Evolutionary conservation across 225 moss, liverwort and hornwort genomes (phyloP), one percentile per base, ranked within the genome.

Genomic region (Pleurozium schreberi): DNA sequence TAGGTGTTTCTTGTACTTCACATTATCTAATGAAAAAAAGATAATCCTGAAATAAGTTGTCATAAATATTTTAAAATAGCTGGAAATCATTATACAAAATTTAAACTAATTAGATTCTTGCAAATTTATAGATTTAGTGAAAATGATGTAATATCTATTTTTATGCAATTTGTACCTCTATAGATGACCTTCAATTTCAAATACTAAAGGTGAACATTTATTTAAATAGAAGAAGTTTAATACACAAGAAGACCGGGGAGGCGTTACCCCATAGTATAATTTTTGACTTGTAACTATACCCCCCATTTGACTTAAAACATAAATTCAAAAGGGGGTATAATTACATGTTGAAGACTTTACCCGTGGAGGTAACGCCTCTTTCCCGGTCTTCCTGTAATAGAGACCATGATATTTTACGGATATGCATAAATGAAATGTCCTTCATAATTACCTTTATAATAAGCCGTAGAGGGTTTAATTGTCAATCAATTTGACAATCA

Each of bases 31-130:
- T 25, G 4, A 25, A 21, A 40, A 25, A 69, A 13, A 12, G 1
- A 13, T 8, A 40, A 40, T 1, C 40, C 12, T 2, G 22, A 68
- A 68, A 40, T 25, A 14, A n/a, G 1, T 68, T n/a, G 3, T 67
- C 4, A 67, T 7, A n/a, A 68, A n/a, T 68, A 22, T 68, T 12
- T n/a, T 23, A 22, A n/a, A 23, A 23, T 22, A 25, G 25, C 3
- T 14, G 5, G 8, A 69, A 2, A 40, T 40, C 1, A 42, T 25
- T 70, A 42, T n/a, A n/a, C n/a, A n/a, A n/a, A n/a, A n/a, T 70
- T 70, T 26, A 26, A 70, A 14, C 5, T 3, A 0, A 5, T 26
- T 42, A 22, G 1, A 0, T 42, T 70, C 0, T 42, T 42, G 8
- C 42, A 70, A 8, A 42, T 2, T 42, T 70, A 8, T 10, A 40